Percentiles rank a stretch among this genome's conserved stretches.
phyloP scores from a whole-genome alignment of 2,329 filamentous ascomycete genomes.

The Verticillium alfalfae region DNA sequence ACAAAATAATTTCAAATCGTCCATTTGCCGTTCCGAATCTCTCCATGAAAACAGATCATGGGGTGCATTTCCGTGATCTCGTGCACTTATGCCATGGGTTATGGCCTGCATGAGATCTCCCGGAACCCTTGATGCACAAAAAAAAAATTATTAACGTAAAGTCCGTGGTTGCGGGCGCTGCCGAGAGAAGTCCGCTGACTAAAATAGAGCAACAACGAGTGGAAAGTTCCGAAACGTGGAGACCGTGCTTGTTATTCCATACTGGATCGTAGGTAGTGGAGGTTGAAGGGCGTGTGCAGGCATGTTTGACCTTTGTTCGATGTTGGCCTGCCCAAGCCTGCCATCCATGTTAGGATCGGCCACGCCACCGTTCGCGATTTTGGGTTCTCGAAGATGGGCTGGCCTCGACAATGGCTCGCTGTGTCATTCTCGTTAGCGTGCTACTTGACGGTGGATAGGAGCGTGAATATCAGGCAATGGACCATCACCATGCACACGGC shows the following conservation, averaged over 20 bases:
- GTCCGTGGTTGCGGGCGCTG: not conserved
- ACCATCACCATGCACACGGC: not conserved
- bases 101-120: not conserved
- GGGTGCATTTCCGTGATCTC: not conserved
- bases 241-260: not conserved
- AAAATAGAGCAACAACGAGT: not conserved
- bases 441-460: not conserved
- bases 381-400: too few relatives aligned
- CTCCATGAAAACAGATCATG: not conserved
- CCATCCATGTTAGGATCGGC: too few relatives aligned
- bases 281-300: too few relatives aligned
- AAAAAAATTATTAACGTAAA: too few relatives aligned
- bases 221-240: not conserved
- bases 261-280: not conserved
- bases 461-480: not conserved
- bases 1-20: not conserved
- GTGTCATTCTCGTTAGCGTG: not conserved
- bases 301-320: not conserved
- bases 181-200: not conserved
- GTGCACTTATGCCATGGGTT: not conserved
- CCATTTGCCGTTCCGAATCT: not conserved
- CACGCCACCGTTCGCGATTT: too few relatives aligned
- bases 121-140: not conserved
- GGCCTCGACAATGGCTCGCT: not conserved
- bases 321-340: not conserved